Evolutionary conservation across 2,329 filamentous ascomycete species (phyloP), one percentile per base, ranked within the genome.

Genomic region (Aspergillus brasiliensis): DNA sequence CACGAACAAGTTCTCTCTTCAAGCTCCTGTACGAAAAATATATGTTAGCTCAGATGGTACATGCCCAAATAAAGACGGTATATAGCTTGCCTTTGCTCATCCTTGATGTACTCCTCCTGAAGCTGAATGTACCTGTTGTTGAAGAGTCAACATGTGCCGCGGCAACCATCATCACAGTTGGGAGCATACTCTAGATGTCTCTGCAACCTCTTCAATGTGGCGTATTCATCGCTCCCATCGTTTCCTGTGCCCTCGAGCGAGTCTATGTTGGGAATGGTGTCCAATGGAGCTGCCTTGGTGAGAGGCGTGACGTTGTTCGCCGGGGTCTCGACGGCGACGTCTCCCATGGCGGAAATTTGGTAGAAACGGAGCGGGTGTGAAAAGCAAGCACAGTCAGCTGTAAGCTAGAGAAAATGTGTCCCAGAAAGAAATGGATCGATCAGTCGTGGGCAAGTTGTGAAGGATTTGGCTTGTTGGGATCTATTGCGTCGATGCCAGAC

Each of bases 41-140:
- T 62, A 8, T 59, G 53, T 67, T 46, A 72, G 57, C 51, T 56
- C 42, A 51, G 57, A 55, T 27, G 51, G 17, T 10, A 2, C 31
- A 21, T 25, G 10, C 8, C 19, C 8, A 17, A 5, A 15, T 3
- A 15, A 5, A 57, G 47, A 25, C 48, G 19, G 27, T 23, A 42
- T 23, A 19, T 17, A 52, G 42, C 75, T 57, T 79, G 91, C 90
- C 91, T 89, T 82, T 99, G 95, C 84, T 99, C 95, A 87, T 99
- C 95, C 83, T 99, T 99, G 87, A 99, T 99, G 80, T 99, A 99
- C 78, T 99, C 95, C 80, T 99, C 95, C 81, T 99, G 95, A 70
- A 99, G 85, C 80, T 97, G 92, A 76, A 98, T 97, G 78, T 96
- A 91, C 77, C 89, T 92, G 69, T 65, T 58, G 64, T 61, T 40